These are phyloP conservation scores for Lanmaoa rubissima DNA, from an alignment of 768 basidiomycete genomes.

Conservation along the genomic window DNA sequence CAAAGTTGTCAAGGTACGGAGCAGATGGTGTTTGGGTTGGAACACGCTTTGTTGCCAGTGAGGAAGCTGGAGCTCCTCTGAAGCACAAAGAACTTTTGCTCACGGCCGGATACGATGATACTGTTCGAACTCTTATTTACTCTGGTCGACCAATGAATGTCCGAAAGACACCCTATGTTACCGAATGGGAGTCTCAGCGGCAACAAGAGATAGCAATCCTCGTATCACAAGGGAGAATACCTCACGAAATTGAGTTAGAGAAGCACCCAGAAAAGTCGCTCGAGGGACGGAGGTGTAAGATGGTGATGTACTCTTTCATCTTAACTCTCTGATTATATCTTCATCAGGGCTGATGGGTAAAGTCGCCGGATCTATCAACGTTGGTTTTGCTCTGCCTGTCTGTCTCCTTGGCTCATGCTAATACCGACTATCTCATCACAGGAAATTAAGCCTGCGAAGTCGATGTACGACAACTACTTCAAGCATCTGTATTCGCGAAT, in stretches of 20 bases:
- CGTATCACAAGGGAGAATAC: slow-evolving; percentile 63
- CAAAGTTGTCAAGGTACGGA: slow-evolving; percentile 54
- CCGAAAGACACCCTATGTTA: slow-evolving; percentile 76
- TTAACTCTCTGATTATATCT: slow-evolving; percentile 2
- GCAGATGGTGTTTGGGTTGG: slow-evolving; percentile 88
- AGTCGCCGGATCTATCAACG: slow-evolving; percentile 69
- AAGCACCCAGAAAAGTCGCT: slow-evolving; percentile 64
- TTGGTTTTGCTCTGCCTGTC: slow-evolving; percentile 28
- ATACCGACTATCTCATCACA: slow-evolving; percentile 19
- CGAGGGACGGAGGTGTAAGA: slow-evolving; percentile 59
- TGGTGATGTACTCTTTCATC: neutral
- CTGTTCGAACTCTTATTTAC: slow-evolving; percentile 68
- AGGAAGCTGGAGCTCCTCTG: slow-evolving; percentile 75
- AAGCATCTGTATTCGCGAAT: neutral
- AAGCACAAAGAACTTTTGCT: slow-evolving; percentile 68
- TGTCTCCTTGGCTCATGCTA: neutral
- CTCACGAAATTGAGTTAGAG: slow-evolving; percentile 72
- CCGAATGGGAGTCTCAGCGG: slow-evolving; percentile 68
- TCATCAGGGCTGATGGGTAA: slow-evolving; percentile 72
- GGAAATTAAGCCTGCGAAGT: slow-evolving; percentile 83
- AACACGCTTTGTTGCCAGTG: slow-evolving; percentile 81
- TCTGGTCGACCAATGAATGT: slow-evolving; percentile 81
- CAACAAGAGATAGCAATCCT: slow-evolving; percentile 58
- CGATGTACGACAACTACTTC: slow-evolving; percentile 54
- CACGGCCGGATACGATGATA: slow-evolving; percentile 74